Evolutionary conservation across 106 monocot species (phyloP), one percentile per base, ranked within the genome.

Genomic region (Allium cepa): DNA sequence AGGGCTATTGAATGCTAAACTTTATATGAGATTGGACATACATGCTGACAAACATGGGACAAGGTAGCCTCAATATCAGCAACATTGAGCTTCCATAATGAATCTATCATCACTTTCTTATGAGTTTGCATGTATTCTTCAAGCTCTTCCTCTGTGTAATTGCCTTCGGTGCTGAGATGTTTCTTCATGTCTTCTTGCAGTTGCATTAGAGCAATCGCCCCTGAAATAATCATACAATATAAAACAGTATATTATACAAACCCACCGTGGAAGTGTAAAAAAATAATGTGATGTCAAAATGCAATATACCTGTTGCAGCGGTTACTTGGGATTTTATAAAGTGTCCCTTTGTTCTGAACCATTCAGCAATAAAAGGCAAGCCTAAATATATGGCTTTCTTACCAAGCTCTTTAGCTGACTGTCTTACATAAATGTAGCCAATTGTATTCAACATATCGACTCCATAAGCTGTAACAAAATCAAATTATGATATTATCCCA

Each of bases 41-140:
- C 97, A 92, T 84, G 84, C 65, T 87, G 88, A 71, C 97, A 99
- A 60, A 99, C 97, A 75, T 76, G 86, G 1, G 80, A 74, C n/a
- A 99, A 63, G 55, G 97, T 99, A 60, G 89, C 97, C 77, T 99
- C 97, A 59, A 99, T 99, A 77, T 99, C 97, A 53, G 92, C 88
- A 77, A 99, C 97, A 84, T 92, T 99, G n/a, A 99, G 86, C 75
- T 99, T 99, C 97, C 97, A 99, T 45, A 99, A 80, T 16, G 97
- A 99, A 75, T 99, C 86, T 49, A 82, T 76, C 97, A 99, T 90
- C 72, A 92, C 26, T 68, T 87, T 87, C 71, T 99, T 90, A 56
- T 99, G 81, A 17, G 81, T 63, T 71, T 77, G 68, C 86, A 99
- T 77, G 71, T 92, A 99, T 11, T 75, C 69, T 67, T 99, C 97